Evolutionary conservation across 768 basidiomycete species (phyloP).

Genomic region (Lactarius tabidus): DNA sequence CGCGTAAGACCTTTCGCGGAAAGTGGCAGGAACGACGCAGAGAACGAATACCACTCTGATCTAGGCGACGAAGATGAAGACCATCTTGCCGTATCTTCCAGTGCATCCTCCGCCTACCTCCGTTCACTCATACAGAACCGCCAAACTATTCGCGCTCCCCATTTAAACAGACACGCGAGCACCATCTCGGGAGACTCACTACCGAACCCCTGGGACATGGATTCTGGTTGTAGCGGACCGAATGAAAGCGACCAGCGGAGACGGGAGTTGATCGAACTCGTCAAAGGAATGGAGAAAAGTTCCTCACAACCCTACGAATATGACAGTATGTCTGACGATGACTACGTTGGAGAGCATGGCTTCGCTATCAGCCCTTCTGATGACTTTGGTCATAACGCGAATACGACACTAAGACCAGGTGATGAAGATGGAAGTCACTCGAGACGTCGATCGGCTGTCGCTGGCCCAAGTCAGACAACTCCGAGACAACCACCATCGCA

Average conservation of each 20-base stretch:
- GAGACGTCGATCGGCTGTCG: neutral
- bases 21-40: neutral
- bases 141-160: neutral
- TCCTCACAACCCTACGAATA: neutral
- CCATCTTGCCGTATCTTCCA: conserved; percentile 6
- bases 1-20: neutral
- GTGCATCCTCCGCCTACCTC: conserved; percentile 11
- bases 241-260: conserved; percentile 16
- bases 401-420: conserved; percentile 1
- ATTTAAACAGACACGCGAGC: conserved; percentile 2
- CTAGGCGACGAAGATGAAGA: conserved; percentile 7
- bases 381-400: neutral
- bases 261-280: conserved; percentile 21
- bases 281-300: conserved; percentile 17
- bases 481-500: neutral
- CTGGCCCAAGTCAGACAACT: neutral
- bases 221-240: neutral
- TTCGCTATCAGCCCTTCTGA: conserved; percentile 26
- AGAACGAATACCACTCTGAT: conserved; percentile 9
- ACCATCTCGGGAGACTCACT: conserved; percentile 1
- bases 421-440: neutral
- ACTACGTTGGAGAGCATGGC: conserved; percentile 32
- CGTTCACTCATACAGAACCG: conserved; percentile 14
- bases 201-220: conserved; percentile 19
- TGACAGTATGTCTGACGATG: conserved; percentile 17